phyloP scores from a whole-genome alignment of 305 asterid genomes.

The Withania somnifera region DNA sequence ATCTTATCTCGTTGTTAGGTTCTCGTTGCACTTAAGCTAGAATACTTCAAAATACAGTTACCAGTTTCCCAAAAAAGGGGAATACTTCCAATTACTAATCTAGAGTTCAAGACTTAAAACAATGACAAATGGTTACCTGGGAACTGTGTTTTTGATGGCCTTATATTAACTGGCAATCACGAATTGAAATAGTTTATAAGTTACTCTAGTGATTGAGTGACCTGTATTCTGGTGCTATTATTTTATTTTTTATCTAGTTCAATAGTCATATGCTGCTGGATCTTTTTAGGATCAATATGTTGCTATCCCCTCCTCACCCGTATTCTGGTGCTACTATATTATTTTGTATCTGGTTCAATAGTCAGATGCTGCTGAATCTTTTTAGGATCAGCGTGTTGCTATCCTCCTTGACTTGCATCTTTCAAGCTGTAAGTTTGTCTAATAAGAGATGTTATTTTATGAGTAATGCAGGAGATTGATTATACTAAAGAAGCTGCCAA shows the following conservation, averaged over 20 bases:
- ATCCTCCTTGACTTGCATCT: neutral
- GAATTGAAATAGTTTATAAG: neutral
- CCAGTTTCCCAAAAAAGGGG: neutral
- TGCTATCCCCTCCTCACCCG: too few species aligned
- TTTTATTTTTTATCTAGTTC: neutral
- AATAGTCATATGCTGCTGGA: neutral
- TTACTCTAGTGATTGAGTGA: neutral
- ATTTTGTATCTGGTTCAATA: too few species aligned
- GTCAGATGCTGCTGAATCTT: too few species aligned
- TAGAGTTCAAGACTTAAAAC: neutral
- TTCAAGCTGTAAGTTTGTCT: neutral
- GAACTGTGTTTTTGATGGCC: neutral
- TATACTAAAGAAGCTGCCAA: conserved; percentile 83
- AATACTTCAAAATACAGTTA: neutral
- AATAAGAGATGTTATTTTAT: neutral
- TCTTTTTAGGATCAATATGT: neutral
- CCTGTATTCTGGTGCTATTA: neutral
- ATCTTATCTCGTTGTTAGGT: neutral
- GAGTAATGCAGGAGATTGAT: conserved; percentile 65
- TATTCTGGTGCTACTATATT: too few species aligned
- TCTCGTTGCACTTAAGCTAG: neutral
- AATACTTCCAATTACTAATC: neutral
- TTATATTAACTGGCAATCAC: too few species aligned
- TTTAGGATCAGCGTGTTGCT: neutral
- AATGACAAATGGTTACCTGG: neutral